Evolutionary conservation across 345 rosid genomes (phyloP).

Genomic region (Salix exigua): DNA sequence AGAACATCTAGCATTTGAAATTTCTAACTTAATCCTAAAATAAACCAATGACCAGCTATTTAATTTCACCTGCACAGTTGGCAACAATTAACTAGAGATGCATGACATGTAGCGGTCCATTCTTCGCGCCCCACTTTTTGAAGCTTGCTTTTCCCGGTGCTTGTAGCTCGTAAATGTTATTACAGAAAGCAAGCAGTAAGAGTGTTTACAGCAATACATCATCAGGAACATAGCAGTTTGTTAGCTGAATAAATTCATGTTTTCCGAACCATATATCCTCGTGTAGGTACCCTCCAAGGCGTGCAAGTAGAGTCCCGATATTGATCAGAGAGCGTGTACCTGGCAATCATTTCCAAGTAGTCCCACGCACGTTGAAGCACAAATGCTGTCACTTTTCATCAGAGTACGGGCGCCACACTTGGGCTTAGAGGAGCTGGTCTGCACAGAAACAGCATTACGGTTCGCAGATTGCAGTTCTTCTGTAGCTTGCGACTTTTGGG

Average conservation of each 20-base stretch:
- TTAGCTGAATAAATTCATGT: neutral
- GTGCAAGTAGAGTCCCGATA: neutral
- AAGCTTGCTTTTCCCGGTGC: slow-evolving; percentile 1
- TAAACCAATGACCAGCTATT: neutral
- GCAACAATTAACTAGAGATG: neutral
- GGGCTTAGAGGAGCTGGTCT: slow-evolving; percentile 28
- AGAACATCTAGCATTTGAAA: neutral
- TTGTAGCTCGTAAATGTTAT: neutral
- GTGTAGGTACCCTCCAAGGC: neutral
- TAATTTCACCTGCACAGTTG: neutral
- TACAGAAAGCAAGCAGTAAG: slow-evolving; percentile 5
- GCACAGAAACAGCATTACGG: slow-evolving; percentile 35
- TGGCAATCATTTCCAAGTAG: slow-evolving; percentile 28
- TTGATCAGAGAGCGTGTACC: slow-evolving; percentile 26
- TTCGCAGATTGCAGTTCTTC: slow-evolving; percentile 32
- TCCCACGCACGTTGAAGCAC: slow-evolving; percentile 62
- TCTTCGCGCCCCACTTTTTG: neutral
- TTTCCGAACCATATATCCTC: neutral
- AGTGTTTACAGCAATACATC: neutral
- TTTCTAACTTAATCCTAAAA: neutral
- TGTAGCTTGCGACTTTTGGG: slow-evolving; percentile 13
- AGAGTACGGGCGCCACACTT: slow-evolving; percentile 46
- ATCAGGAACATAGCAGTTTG: neutral
- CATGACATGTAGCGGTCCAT: neutral
- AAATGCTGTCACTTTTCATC: slow-evolving; percentile 61